Evolutionary conservation across 441 rosid species (phyloP), one percentile per base, ranked within the genome.

Genomic region (Manihot esculenta): DNA sequence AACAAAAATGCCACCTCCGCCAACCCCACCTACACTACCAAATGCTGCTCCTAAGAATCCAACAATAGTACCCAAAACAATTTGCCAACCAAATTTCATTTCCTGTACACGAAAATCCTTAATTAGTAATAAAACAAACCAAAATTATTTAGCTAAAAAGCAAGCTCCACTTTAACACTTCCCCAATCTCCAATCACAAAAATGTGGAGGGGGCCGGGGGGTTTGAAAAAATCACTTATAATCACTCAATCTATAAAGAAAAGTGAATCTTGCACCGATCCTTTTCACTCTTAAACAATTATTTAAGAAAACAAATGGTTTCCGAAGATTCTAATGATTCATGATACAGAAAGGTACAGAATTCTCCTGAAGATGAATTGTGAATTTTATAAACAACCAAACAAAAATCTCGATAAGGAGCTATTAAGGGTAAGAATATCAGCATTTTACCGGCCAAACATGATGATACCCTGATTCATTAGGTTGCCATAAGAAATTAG

Each of bases 11-110:
- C 93, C 93, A 26, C 93, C 93, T 0, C 93, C 93, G 27, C 93
- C 93, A 30, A 87, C 91, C 6, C 94, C 94, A 41, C 91, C 94
- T 1, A 89, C 91, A 72, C 94, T 89, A 42, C 94, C 94, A 76
- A 84, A 85, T 3, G 89, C 94, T 45, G 89, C 94, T 72, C 94
- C 94, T 2, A 84, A 70, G 76, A 89, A 85, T 60, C 84, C 94
- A 69, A 89, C 58, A 55, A 85, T 57, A 0, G 81, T 35, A 21
- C 91, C 88, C 56, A 89, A 66, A 24, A 79, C 84, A 42, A 88
- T 83, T 75, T 69, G 62, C 93, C 93, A 88, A 26, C 82, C 82
- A 62, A 86, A 87, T 78, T 73, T 71, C 86, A 88, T 69, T n/a
- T 73, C 85, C 93, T 88, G 84, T 1, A 1, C 42, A 35, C 51